These are phyloP conservation scores for Anaeromyces robustus DNA, from an alignment of 192 early-diverging fungal genomes.

Conservation along the genomic window DNA sequence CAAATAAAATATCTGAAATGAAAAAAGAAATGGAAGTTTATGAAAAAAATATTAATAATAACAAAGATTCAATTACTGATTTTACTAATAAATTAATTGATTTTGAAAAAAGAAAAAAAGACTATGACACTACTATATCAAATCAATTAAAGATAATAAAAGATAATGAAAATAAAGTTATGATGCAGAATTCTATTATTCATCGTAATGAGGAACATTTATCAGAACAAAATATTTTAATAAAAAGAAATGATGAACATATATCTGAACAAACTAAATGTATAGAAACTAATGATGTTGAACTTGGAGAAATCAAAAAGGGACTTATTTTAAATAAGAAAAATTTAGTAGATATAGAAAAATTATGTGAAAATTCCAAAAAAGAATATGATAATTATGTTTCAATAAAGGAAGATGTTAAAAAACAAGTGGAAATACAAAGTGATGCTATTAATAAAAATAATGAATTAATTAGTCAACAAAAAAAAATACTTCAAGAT, in stretches of 20 bases:
- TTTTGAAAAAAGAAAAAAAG: not conserved
- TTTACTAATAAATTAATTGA: not conserved
- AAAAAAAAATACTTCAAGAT: not conserved
- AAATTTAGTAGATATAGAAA: too few species aligned
- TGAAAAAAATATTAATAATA: not conserved
- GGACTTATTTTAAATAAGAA: not conserved
- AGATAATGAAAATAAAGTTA: not conserved
- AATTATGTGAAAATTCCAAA: not conserved
- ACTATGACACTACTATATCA: not conserved
- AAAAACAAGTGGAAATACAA: not conserved
- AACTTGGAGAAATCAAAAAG: not conserved
- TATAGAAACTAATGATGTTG: not conserved
- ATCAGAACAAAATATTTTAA: not conserved
- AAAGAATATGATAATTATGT: not conserved
- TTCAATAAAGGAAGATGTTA: not conserved
- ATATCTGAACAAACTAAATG: not conserved
- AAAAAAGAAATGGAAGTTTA: not conserved
- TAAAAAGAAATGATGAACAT: not conserved
- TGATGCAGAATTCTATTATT: not conserved
- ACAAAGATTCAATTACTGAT: not conserved
- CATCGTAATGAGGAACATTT: not conserved
- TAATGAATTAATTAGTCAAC: not conserved
- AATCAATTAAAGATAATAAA: not conserved
- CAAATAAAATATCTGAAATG: not conserved
- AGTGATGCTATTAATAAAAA: not conserved